Conservation (phyloP, 345 rosid genomes). For the Eucalyptus fibrosa region DNA sequence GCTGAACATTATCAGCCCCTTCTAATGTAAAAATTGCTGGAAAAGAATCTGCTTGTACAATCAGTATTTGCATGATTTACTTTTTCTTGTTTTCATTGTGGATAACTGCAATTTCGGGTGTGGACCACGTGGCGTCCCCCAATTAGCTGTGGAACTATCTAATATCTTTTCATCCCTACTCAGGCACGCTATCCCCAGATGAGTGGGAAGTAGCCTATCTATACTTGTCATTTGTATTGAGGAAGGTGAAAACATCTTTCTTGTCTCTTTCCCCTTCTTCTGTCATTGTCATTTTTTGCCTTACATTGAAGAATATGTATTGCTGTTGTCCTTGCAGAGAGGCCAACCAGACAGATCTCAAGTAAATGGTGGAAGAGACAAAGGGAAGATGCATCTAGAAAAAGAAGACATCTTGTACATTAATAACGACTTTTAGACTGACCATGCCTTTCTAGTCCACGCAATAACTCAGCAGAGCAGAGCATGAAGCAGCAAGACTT, state of each 20-base stretch:
- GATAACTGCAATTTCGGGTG: not conserved
- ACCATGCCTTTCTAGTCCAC: not conserved
- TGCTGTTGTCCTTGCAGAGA: constrained; percentile 24
- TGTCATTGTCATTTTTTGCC: not conserved
- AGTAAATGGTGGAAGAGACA: constrained; percentile 33
- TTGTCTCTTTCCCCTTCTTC: not conserved
- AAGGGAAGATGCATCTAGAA: constrained; percentile 67
- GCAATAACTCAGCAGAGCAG: not conserved
- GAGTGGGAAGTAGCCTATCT: constrained; percentile 97
- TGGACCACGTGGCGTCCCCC: not conserved
- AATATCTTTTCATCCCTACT: not conserved
- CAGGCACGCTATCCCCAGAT: constrained; percentile 82
- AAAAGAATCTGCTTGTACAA: not conserved
- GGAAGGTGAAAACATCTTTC: constrained; percentile 39
- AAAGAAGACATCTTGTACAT: constrained; percentile 65
- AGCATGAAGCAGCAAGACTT: not conserved
- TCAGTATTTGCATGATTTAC: not conserved
- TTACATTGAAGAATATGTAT: not conserved
- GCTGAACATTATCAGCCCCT: not conserved
- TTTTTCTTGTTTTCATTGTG: not conserved
- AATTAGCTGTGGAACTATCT: not conserved
- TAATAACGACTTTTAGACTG: constrained; percentile 3
- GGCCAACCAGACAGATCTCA: constrained; percentile 58
- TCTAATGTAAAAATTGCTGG: not conserved
- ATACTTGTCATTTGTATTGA: constrained; percentile 73